Percentiles rank a stretch among this genome's conserved stretches.
phyloP scores from a whole-genome alignment of 805 yeast species.

The Pichia kluyveri region DNA sequence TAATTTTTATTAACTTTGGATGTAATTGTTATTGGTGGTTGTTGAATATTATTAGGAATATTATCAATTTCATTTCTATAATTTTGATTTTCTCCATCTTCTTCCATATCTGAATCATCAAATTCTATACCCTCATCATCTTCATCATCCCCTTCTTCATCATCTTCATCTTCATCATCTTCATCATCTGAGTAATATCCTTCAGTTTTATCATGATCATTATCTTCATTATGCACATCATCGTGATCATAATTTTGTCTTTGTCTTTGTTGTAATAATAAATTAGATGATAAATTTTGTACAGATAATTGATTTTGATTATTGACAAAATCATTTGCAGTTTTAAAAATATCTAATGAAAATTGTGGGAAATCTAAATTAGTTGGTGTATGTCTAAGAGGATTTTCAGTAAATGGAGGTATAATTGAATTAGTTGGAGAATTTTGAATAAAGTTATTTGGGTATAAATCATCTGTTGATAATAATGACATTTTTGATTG shows the following conservation, averaged over 20 bases:
- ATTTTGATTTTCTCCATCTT: neutral
- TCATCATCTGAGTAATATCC: neutral
- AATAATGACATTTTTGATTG: neutral
- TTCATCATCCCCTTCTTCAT: neutral
- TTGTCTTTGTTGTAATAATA: neutral
- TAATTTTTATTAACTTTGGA: neutral
- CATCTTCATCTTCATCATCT: neutral
- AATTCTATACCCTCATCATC: neutral
- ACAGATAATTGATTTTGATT: neutral
- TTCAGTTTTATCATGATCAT: neutral
- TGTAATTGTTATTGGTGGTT: too few species aligned
- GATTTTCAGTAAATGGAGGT: slow-evolving; percentile 9
- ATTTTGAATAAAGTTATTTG: neutral
- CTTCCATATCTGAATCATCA: neutral
- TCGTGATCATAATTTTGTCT: neutral
- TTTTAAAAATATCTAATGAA: slow-evolving; percentile 14
- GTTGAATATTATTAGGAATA: too few species aligned
- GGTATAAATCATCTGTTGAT: neutral
- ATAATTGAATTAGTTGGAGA: neutral
- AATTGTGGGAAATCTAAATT: slow-evolving; percentile 15
- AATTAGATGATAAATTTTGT: neutral
- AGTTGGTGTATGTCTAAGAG: slow-evolving; percentile 3
- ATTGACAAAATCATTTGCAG: neutral
- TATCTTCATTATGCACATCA: neutral
- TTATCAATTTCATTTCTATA: too few species aligned